A percentile compares a stretch with the other conserved stretches of the same genome.
Evolutionary conservation across 371 early-diverging fungal genomes (phyloP).

Genomic region (Coemansia linderi): DNA sequence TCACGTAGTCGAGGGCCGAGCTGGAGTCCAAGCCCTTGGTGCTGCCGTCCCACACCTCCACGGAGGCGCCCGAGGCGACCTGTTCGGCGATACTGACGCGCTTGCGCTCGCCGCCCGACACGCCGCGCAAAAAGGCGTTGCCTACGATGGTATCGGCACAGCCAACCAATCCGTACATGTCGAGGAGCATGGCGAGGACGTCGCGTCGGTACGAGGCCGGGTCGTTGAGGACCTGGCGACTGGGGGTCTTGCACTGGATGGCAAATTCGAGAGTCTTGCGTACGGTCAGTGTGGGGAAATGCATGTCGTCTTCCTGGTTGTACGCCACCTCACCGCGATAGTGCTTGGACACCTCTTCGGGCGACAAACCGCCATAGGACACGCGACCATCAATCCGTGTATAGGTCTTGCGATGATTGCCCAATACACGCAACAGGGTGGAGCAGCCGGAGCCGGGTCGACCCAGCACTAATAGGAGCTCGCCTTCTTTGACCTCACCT

Average conservation of each 20-base stretch:
- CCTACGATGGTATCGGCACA: constrained; percentile 75
- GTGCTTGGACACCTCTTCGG: constrained; percentile 57
- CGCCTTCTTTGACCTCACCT: constrained; percentile 67
- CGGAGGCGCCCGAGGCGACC: constrained; percentile 71
- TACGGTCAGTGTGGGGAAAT: constrained; percentile 67
- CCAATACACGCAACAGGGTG: constrained; percentile 65
- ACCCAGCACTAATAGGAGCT: constrained; percentile 72
- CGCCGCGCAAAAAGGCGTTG: constrained; percentile 77
- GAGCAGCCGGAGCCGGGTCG: constrained; percentile 75
- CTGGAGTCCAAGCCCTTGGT: constrained; percentile 90
- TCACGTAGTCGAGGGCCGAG: constrained; percentile 64
- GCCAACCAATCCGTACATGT: constrained; percentile 50
- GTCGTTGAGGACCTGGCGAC: constrained; percentile 55
- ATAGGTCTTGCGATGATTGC: constrained; percentile 65
- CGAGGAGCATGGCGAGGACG: constrained; percentile 56
- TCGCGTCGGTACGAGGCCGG: constrained; percentile 27
- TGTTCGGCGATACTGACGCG: constrained; percentile 88
- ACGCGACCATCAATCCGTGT: constrained; percentile 59
- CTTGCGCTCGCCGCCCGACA: constrained; percentile 88
- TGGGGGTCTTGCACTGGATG: constrained; percentile 66
- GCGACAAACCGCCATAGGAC: constrained; percentile 63
- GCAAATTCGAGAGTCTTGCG: constrained; percentile 68
- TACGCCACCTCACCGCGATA: constrained; percentile 58
- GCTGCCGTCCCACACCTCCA: constrained; percentile 84
- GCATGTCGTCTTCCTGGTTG: constrained; percentile 63